Evolutionary conservation across 2,329 filamentous ascomycete species (phyloP), one percentile per base, ranked within the genome.

Genomic region (Hypoxylon sp.): DNA sequence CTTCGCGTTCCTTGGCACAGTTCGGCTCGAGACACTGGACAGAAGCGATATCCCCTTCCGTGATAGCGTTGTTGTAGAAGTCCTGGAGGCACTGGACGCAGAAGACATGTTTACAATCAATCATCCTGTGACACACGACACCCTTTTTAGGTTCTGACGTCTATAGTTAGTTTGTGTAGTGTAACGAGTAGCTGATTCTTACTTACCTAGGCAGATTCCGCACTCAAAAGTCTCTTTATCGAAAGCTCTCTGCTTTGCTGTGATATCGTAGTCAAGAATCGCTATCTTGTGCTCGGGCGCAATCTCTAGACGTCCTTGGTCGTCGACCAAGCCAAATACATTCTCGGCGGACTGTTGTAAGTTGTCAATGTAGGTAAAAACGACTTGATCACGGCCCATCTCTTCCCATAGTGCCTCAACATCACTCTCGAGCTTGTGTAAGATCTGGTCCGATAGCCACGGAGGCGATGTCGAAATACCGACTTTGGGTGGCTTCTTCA

Each of bases 91-190:
- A 99, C n/a, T 89, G 81, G 17, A 91, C 83, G 79, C 96, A 99
- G 77, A 98, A 99, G 40, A 98, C 94, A 78, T 99, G 95, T 0
- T 89, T 90, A 79, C 96, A 99, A 65, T 91, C 89, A 50, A 92
- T 81, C 85, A 98, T 90, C 46, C 89, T 88, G 81, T 98, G 92
- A 78, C 96, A 98, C 10, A 85, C 87, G 0, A 83, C 81, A 1
- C 96, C 96, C 78, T 97, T 98, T 80, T 97, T 97, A 0, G 94
- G 94, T 79, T 98, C 95, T 87, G 62, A 10, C 10, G 10, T 42
- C 14, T 2, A 33, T 35, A 20, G 46, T 77, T 69, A 80, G 77
- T 57, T 42, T 35, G 13, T 50, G 25, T 7, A 25, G 5, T 42
- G 13, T 33, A n/a, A 53, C 13, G 27, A 35, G 25, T 35, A 30